Conservation (phyloP, 805 yeast species). For the Naumovozyma baii region DNA sequence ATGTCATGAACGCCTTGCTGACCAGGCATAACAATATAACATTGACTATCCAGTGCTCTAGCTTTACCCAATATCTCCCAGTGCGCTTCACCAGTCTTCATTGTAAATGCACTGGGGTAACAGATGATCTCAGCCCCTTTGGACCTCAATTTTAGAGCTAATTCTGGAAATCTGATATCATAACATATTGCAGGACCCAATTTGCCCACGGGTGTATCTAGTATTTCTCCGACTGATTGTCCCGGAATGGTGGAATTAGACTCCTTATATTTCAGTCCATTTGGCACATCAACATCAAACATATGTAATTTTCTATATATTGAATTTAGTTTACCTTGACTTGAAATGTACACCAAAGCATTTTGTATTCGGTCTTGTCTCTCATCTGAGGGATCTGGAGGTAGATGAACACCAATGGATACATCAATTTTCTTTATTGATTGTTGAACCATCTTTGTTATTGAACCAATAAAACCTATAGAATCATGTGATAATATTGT, state of each 20-base stretch:
- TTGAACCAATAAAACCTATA: conserved; percentile 36
- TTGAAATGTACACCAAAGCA: conserved; percentile 60
- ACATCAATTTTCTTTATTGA: conserved; percentile 45
- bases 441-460: conserved; percentile 34
- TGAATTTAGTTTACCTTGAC: conserved; percentile 53
- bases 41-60: conserved; percentile 82
- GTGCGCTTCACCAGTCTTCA: conserved; percentile 84
- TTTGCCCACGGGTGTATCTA: conserved; percentile 49
- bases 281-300: conserved; percentile 72
- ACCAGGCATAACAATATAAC: conserved; percentile 81
- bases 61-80: conserved; percentile 76
- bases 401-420: conserved; percentile 85
- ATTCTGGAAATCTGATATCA: conserved; percentile 81
- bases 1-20: conserved; percentile 72
- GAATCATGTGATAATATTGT: conserved; percentile 44
- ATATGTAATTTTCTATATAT: conserved; percentile 80
- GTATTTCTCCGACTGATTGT: conserved; percentile 39
- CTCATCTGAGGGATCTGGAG: conserved; percentile 35
- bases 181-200: conserved; percentile 74
- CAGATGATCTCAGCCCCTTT: conserved; percentile 69
- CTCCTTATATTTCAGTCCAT: conserved; percentile 76
- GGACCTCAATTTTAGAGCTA: conserved; percentile 52
- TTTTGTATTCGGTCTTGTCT: conserved; percentile 48
- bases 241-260: conserved; percentile 81
- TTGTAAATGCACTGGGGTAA: conserved; percentile 88